Evolutionary conservation across 31 red algal genomes (phyloP).

Genomic region (Endocladia muricata): DNA sequence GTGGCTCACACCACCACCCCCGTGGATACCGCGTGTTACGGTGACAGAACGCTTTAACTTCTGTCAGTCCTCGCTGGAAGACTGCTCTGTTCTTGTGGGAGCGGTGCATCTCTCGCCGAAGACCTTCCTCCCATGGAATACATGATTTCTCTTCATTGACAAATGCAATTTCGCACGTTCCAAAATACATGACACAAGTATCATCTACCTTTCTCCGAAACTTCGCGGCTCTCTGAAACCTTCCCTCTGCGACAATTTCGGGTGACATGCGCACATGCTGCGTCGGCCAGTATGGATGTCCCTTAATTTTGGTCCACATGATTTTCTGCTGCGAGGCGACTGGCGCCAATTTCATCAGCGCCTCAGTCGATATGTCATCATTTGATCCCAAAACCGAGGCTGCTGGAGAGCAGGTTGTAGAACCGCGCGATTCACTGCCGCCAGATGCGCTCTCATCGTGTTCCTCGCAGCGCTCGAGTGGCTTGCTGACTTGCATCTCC

Average conservation of each 20-base stretch:
- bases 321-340: conserved; percentile 22
- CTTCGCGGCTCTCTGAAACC: conserved; percentile 30
- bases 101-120: conserved; percentile 32
- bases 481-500: neutral
- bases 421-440: neutral
- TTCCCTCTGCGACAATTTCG: conserved; percentile 12
- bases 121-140: conserved; percentile 52
- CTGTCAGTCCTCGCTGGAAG: conserved; percentile 44
- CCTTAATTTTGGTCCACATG: conserved; percentile 75
- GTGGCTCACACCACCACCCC: conserved; percentile 68
- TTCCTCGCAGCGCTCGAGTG: no score
- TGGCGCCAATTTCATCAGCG: conserved; percentile 23
- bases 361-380: conserved; percentile 29
- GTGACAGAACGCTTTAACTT: conserved; percentile 62
- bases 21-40: conserved; percentile 50
- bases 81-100: conserved; percentile 12
- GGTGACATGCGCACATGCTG: conserved; percentile 39
- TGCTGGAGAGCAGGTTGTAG: neutral
- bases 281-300: conserved; percentile 70
- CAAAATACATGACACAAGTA: conserved; percentile 76
- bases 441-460: neutral
- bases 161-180: conserved; percentile 61
- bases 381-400: neutral
- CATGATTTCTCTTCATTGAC: conserved; percentile 39
- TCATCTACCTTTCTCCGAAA: conserved; percentile 51